These are phyloP conservation scores for Meyerozyma guilliermondii DNA, from an alignment of 1,139 yeast species.

Conservation along the genomic window DNA sequence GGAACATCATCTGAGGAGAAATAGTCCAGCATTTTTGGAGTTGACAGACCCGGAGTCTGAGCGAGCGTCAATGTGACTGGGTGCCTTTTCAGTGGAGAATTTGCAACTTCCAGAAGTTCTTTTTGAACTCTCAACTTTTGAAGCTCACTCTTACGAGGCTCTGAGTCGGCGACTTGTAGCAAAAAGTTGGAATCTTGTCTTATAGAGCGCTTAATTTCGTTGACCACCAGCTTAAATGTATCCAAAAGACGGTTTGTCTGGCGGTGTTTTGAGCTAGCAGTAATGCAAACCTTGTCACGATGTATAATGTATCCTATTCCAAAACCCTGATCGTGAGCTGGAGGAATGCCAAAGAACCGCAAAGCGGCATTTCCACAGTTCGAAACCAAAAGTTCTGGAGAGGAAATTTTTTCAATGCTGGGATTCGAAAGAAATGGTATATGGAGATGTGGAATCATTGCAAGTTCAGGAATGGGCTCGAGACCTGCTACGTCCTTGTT, in stretches of 20 bases:
- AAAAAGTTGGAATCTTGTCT: conserved; percentile 31
- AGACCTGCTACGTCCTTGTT: conserved; percentile 24
- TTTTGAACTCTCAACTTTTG: conserved; percentile 30
- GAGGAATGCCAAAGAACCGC: conserved; percentile 69
- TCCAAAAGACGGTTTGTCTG: conserved; percentile 66
- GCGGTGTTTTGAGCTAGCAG: conserved; percentile 69
- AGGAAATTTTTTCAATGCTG: conserved; percentile 37
- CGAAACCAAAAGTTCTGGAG: conserved; percentile 39
- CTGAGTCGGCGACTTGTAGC: conserved; percentile 31
- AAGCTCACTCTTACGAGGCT: conserved; percentile 29
- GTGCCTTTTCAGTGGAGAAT: conserved; percentile 28
- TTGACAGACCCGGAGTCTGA: conserved; percentile 1
- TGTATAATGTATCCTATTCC: conserved; percentile 75
- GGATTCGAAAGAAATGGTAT: conserved; percentile 56
- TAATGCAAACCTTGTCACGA: conserved; percentile 51
- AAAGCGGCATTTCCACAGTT: conserved; percentile 81
- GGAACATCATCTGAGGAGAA: not conserved
- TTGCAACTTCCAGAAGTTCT: conserved; percentile 28
- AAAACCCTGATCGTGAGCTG: conserved; percentile 69
- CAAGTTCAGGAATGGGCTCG: conserved; percentile 30
- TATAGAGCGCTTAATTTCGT: conserved; percentile 47
- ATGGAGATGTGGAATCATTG: conserved; percentile 37
- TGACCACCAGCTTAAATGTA: conserved; percentile 57
- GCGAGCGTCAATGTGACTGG: conserved; percentile 30
- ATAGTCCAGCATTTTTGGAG: not conserved